Evolutionary conservation across 2,329 filamentous ascomycete species (phyloP), one percentile per base, ranked within the genome.

Genomic region (Coniochaeta sp.): DNA sequence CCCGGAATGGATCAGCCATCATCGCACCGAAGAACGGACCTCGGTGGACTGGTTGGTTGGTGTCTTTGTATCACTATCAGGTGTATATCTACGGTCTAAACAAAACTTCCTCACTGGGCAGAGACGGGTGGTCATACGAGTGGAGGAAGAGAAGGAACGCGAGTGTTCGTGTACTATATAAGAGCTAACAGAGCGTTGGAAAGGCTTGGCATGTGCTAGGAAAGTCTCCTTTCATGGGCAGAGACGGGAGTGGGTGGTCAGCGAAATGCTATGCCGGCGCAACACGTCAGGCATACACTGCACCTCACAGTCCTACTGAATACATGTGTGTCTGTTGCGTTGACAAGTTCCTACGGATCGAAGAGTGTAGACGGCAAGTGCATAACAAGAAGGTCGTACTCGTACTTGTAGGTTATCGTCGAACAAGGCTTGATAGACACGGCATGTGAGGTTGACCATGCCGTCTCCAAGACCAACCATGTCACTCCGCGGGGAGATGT

Each of bases 1-100:
- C 44, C 34, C n/a, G 40, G 26, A 12, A 17, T 17, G 56, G 58
- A 63, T 44, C 36, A 57, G 59, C 42, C 32, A 38, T 50, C 32
- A 60, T 32, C 32, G 19, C 30, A 58, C 57, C 38, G 38, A n/a
- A 44, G 36, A 28, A 22, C 14, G 42, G 17, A 8, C 34, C 4
- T 57, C 34, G 55, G 22, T 14, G 42, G 10, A 19, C 19, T 52
- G 22, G 12, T 26, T 44, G 16, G 47, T 24, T 52, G 47, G n/a
- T n/a, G n/a, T n/a, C n/a, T 26, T 52, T 36, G 47, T 52, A 52
- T 52, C 22, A 52, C 47, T 52, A 52, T 52, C 47, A 52, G 47
- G 47, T 52, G 47, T 52, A 28, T 52, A 30, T 52, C 47, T 52
- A 52, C 26, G 19, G 22, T 52, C 19, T 52, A 52, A 30, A 52